Percentiles rank a stretch among this genome's conserved stretches.
Conservation (phyloP, 2,329 filamentous ascomycete species). For the Cercospora sp. region DNA sequence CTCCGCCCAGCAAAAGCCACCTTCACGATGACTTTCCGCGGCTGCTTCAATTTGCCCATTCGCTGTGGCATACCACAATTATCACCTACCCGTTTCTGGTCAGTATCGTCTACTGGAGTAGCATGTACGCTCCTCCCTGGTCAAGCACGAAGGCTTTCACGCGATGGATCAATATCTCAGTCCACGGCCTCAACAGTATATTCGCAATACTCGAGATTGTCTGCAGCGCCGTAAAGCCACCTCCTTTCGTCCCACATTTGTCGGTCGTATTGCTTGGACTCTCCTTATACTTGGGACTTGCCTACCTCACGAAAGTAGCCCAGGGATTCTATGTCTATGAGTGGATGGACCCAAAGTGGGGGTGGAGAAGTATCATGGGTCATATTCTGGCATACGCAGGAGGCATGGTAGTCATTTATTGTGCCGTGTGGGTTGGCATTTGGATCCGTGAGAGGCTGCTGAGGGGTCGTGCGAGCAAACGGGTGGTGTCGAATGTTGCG, state of each 20-base stretch:
- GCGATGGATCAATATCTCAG: constrained; percentile 24
- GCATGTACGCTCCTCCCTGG: constrained; percentile 19
- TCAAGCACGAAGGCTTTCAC: constrained; percentile 6
- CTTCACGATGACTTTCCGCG: constrained; percentile 15
- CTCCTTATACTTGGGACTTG: constrained; percentile 17
- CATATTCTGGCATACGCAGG: constrained; percentile 21
- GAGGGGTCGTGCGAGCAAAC: neutral
- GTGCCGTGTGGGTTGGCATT: constrained; percentile 15
- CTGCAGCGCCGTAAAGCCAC: constrained; percentile 13
- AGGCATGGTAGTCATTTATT: constrained; percentile 17
- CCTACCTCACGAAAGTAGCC: constrained; percentile 17
- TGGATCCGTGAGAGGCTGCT: constrained; percentile 10
- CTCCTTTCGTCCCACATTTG: constrained; percentile 16
- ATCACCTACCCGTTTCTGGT: constrained; percentile 14
- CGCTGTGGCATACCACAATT: constrained; percentile 16
- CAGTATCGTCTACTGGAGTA: constrained; percentile 21
- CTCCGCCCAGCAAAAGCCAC: neutral
- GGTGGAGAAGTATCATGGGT: constrained; percentile 16
- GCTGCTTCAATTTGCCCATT: constrained; percentile 9
- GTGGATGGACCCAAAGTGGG: constrained; percentile 23
- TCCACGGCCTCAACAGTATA: constrained; percentile 22
- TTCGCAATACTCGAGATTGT: constrained; percentile 21
- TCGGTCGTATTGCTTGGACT: constrained; percentile 14
- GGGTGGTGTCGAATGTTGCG: neutral
- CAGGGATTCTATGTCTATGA: constrained; percentile 18